Evolutionary conservation across 139 green algal species (phyloP), one percentile per base, ranked within the genome.

Genomic region (Chlorella sp.): DNA sequence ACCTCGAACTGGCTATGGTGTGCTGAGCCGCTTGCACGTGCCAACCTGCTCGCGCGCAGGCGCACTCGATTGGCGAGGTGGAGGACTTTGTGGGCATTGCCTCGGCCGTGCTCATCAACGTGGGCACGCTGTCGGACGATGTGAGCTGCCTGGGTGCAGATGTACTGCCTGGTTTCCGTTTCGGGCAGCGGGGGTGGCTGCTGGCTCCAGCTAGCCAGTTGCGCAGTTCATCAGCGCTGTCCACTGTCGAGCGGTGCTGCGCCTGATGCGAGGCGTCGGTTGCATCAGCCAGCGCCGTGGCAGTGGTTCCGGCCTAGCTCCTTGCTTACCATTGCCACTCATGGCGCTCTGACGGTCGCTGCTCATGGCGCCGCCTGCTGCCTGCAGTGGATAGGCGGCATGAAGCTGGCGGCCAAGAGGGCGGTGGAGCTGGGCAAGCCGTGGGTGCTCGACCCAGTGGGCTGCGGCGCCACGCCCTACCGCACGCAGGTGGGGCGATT

Each of bases 391-490:
- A 69, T 87, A 20, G 80, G 74, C 2, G 73, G 83, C 15, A 97
- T 95, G 91, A 91, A 93, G 79, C 84, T 94, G 44, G 92, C 91
- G 17, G 92, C 92, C 0, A 86, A 89, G 30, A 41, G 85, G 67
- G 92, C 93, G 0, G 84, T 88, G 23, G 80, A 86, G 17, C 39
- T 89, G 25, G 85, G 87, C 62, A 96, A 94, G 78, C 93, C 94
- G 1, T 97, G 94, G 94, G 93, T 97, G 67, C 87, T 98, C 28
- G 95, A 98, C 86, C 95, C 94, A 18, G 95, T 98, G 6, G 95
- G 88, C 3, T 94, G 92, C 65, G 94, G 94, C 15, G 93, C 94
- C 70, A 98, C 95, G 13, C 75, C 88, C 20, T 92, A 91, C 79
- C 91, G 94, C 65, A 94, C 91, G 12, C 30, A 84, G 82, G 86